Evolutionary conservation across 306 rosid species (phyloP), one percentile per base, ranked within the genome.

Genomic region (Rosa persica): DNA sequence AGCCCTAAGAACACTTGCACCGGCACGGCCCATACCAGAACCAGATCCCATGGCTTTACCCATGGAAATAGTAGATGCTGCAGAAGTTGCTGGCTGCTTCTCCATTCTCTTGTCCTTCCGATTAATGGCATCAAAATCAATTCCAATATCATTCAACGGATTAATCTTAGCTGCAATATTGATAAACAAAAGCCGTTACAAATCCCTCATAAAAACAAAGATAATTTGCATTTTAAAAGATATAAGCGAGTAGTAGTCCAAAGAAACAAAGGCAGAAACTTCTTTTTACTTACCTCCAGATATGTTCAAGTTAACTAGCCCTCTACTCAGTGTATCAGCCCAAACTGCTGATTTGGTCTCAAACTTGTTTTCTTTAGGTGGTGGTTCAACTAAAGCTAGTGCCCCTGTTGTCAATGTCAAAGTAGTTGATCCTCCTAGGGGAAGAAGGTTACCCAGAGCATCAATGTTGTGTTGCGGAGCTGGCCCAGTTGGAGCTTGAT

Each of bases 1-100:
- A 67, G 92, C 67, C 86, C 98, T 88, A 46, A 96, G 85, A 30
- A 81, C 86, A 82, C 93, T 52, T 0, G 93, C 99, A 81, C 91
- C 96, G 2, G 88, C 90, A 48, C 96, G 96, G 52, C 99, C 99
- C 38, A 91, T 75, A 72, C 99, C 99, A 38, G 99, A 91, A 76
- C 98, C 98, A 13, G 99, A 89, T 79, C 99, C 99, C 99, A 96
- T 96, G 62, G 99, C 99, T 84, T 90, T 96, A 62, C 99, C 99
- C 99, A 96, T 96, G 81, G 52, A 91, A 62, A 93, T 62, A 30
- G 98, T 88, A 58, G 99, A 96, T 76, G 89, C 79, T 16, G 88
- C 90, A 19, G 92, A 81, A 67, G 86, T 64, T 16, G 87, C 65
- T 49, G 93, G 71, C 43, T 92, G 99, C 88, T 90, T 96, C 86